These are phyloP conservation scores for Lantana camara DNA, from an alignment of 257 asterid genomes.

Conservation along the genomic window DNA sequence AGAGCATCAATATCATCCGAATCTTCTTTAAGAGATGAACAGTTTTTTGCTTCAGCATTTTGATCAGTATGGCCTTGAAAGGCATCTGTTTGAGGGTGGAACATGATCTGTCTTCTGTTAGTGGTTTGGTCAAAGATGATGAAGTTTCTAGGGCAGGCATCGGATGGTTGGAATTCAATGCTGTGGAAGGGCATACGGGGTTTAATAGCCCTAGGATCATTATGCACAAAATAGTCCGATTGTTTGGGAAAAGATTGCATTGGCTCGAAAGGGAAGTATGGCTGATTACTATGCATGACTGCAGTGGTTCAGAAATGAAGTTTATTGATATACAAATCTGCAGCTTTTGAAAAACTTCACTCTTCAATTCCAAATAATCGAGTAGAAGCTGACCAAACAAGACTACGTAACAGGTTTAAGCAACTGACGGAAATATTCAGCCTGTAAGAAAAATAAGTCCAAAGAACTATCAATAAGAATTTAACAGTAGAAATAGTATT, in stretches of 20 bases:
- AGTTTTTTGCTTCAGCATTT: slow-evolving; percentile 28
- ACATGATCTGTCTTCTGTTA: slow-evolving; percentile 46
- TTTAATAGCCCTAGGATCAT: slow-evolving; percentile 23
- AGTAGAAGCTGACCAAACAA: slow-evolving; percentile 11
- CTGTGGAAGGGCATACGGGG: slow-evolving; percentile 29
- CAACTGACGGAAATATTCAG: slow-evolving; percentile 68
- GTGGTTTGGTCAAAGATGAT: slow-evolving; percentile 52
- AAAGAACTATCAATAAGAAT: background rate
- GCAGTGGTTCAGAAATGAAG: slow-evolving; percentile 3
- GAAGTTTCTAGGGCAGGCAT: slow-evolving; percentile 55
- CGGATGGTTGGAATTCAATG: slow-evolving; percentile 44
- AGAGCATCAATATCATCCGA: slow-evolving; percentile 59
- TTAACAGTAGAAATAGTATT: background rate
- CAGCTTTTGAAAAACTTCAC: slow-evolving; percentile 5
- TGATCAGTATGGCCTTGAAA: slow-evolving; percentile 8
- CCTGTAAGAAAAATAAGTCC: slow-evolving; percentile 39
- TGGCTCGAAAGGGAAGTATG: slow-evolving; percentile 30
- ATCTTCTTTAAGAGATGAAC: slow-evolving; percentile 47
- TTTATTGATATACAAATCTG: too few species aligned
- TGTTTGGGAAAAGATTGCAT: slow-evolving; percentile 36
- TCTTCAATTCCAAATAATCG: background rate
- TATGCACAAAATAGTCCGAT: slow-evolving; percentile 28
- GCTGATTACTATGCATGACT: slow-evolving; percentile 46
- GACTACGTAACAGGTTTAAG: slow-evolving; percentile 70
- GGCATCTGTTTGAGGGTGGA: slow-evolving; percentile 46